These are phyloP conservation scores for Parietaria judaica DNA, from an alignment of 306 rosid species.

Conservation along the genomic window DNA sequence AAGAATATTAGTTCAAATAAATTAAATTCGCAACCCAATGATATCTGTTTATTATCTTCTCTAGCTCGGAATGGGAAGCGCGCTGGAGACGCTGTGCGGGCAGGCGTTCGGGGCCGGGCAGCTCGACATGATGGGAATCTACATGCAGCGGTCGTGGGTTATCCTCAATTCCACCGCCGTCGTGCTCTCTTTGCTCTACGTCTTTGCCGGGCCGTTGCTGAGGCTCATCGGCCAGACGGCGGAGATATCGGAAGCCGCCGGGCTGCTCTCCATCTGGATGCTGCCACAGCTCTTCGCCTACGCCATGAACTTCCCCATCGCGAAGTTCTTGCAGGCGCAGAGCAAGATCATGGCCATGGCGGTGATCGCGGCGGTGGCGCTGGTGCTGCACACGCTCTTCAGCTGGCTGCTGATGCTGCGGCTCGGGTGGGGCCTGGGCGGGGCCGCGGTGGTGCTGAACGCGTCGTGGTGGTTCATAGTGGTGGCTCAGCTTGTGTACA, in stretches of 20 bases:
- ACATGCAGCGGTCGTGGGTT: slow-evolving; percentile 67
- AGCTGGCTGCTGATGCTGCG: slow-evolving; percentile 13
- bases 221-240: neutral
- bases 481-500: slow-evolving; percentile 49
- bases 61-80: slow-evolving; percentile 79
- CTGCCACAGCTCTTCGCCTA: neutral
- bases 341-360: neutral
- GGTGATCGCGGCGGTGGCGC: neutral
- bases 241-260: neutral
- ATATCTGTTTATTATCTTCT: neutral
- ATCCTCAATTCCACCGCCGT: slow-evolving; percentile 40
- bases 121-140: slow-evolving; percentile 48
- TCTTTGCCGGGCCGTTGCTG: neutral
- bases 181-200: slow-evolving; percentile 6
- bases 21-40: too few species aligned
- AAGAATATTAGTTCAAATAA: too few species aligned
- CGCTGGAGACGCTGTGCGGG: slow-evolving; percentile 70
- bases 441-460: too few species aligned
- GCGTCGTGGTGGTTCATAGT: too few species aligned
- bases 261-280: neutral
- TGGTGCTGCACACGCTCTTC: neutral
- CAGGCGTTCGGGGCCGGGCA: slow-evolving; percentile 67
- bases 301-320: neutral
- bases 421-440: too few species aligned
- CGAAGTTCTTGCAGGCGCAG: slow-evolving; percentile 6